Evolutionary conservation across 495 filamentous ascomycete genomes (phyloP).

Genomic region (Jackrogersella minutella): DNA sequence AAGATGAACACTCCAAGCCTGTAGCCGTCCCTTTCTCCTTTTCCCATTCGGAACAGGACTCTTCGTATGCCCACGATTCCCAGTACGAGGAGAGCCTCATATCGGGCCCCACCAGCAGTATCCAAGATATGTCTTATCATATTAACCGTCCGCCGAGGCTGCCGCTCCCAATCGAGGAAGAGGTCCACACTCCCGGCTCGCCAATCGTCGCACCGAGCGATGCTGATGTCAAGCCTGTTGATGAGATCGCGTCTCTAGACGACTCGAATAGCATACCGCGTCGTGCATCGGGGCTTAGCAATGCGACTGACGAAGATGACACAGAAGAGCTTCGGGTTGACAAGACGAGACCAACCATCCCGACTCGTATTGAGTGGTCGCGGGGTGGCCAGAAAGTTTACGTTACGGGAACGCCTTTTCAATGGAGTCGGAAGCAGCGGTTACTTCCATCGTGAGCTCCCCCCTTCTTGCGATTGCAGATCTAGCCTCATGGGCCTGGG

Average conservation of each 20-base stretch:
- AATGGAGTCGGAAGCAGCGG: slow-evolving; percentile 91
- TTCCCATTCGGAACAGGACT: slow-evolving; percentile 46
- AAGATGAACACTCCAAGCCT: slow-evolving; percentile 55
- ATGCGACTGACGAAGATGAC: slow-evolving; percentile 79
- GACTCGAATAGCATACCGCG: slow-evolving; percentile 56
- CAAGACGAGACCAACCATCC: slow-evolving; percentile 70
- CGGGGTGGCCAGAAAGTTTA: slow-evolving; percentile 85
- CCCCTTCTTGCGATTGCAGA: slow-evolving; percentile 4
- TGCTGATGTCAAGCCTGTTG: slow-evolving; percentile 59
- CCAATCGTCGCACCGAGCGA: slow-evolving; percentile 78
- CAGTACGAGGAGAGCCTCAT: slow-evolving; percentile 47
- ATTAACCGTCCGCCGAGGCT: slow-evolving; percentile 82
- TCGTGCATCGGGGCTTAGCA: slow-evolving; percentile 70
- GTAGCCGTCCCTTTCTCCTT: slow-evolving; percentile 63
- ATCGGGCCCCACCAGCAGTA: slow-evolving; percentile 51
- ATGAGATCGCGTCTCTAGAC: slow-evolving; percentile 56
- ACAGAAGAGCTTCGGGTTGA: slow-evolving; percentile 76
- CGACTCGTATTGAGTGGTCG: slow-evolving; percentile 84
- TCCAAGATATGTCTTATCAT: slow-evolving; percentile 63
- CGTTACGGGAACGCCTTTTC: slow-evolving; percentile 94
- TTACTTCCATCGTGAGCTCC: slow-evolving; percentile 80
- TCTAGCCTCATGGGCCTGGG: slow-evolving; percentile 18
- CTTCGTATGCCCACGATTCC: slow-evolving; percentile 48
- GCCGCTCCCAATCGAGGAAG: slow-evolving; percentile 90
- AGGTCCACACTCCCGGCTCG: slow-evolving; percentile 83